Conservation (phyloP, 495 filamentous ascomycete genomes). For the Pseudevernia furfuracea region DNA sequence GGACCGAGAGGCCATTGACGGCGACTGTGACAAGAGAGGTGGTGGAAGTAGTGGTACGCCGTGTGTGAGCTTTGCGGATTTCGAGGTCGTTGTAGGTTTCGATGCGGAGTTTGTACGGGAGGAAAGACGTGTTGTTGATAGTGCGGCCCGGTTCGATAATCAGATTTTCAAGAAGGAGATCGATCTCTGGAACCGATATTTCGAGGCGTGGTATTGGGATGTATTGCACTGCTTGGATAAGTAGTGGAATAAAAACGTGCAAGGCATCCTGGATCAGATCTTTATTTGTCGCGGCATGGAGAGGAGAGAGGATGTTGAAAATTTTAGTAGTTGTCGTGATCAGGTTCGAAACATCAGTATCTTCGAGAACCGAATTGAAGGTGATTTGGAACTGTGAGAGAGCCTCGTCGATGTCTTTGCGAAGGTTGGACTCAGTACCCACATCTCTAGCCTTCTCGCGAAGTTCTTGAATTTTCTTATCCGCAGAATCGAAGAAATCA, state of each 20-base stretch:
- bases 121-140: constrained; percentile 79
- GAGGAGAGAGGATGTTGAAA: constrained; percentile 56
- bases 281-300: constrained; percentile 48
- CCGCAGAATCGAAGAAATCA: constrained; percentile 65
- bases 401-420: constrained; percentile 65
- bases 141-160: constrained; percentile 83
- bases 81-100: constrained; percentile 81
- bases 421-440: constrained; percentile 55
- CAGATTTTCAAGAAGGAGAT: constrained; percentile 82
- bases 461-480: constrained; percentile 63
- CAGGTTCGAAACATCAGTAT: constrained; percentile 61
- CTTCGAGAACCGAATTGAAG: constrained; percentile 57
- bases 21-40: constrained; percentile 67
- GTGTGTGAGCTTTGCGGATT: constrained; percentile 68
- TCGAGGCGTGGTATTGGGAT: constrained; percentile 84
- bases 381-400: constrained; percentile 61
- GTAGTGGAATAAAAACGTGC: constrained; percentile 70
- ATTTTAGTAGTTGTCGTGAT: constrained; percentile 56
- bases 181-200: constrained; percentile 70
- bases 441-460: constrained; percentile 58
- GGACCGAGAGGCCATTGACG: constrained; percentile 69
- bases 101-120: constrained; percentile 73
- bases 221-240: constrained; percentile 71
- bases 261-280: constrained; percentile 66
- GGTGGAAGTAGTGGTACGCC: constrained; percentile 54